Evolutionary conservation across 345 rosid species (phyloP).

Genomic region (Rhizophora apiculata): DNA sequence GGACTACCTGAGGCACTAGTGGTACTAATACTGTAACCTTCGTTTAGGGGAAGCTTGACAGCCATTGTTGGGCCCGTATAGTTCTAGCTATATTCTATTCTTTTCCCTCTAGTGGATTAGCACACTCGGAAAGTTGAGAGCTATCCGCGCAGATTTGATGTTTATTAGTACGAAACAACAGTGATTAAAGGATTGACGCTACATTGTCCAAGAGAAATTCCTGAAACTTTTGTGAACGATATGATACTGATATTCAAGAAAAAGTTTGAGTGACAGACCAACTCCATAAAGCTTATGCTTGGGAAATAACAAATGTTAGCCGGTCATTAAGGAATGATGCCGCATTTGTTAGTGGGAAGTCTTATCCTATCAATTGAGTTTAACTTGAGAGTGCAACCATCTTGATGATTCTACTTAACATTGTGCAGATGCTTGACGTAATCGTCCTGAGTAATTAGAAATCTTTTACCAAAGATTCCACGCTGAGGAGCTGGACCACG

Average conservation of each 20-base stretch:
- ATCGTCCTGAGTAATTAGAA: background rate
- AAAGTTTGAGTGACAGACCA: no score
- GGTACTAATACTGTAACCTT: background rate
- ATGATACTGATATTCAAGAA: no score
- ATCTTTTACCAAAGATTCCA: conserved; percentile 3
- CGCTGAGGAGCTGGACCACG: background rate
- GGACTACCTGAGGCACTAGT: background rate
- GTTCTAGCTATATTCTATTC: background rate
- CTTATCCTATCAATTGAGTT: conserved; percentile 12
- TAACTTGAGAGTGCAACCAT: background rate
- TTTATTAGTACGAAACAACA: background rate
- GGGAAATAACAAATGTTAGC: background rate
- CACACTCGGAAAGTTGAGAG: conserved; percentile 18
- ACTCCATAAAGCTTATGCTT: no score
- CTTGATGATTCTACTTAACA: conserved; percentile 14
- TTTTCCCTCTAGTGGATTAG: conserved; percentile 15
- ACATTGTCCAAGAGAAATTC: background rate
- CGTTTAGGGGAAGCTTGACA: conserved; percentile 12
- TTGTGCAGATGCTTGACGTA: conserved; percentile 6
- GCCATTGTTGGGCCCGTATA: conserved; percentile 10
- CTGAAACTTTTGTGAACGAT: no score
- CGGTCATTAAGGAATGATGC: background rate
- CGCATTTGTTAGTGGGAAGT: background rate
- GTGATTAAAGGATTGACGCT: background rate
- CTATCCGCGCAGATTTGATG: background rate